Base-by-base conservation (phyloP, 78 protist species). In the Acrasis kona region DNA sequence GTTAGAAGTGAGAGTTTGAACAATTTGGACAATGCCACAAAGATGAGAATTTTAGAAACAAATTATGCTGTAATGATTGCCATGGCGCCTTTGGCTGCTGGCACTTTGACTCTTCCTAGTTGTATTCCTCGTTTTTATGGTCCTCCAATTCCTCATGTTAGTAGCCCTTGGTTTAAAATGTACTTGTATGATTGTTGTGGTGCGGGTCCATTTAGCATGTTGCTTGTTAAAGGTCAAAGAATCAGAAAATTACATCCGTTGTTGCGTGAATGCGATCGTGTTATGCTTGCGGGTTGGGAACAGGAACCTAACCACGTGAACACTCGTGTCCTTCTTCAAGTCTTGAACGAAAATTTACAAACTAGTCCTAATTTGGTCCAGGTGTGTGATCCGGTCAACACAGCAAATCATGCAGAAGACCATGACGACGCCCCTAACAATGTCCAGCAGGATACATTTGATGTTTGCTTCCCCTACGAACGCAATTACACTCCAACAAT, bases 41-140 rank as follows among this genome's bases (percentile, higher is more conserved):
- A 39, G 41, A 34, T 5, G 50, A 82, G 84, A 7, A 34, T 91
- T 2, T 78, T 94, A 34, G 39, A 30, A 8, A 61, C 66, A 39
- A 90, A 88, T 79, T 94, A 94, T 76, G 67, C 73, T 1, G 5
- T 85, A 3, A 41, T 93, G 10, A 39, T 94, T 27, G 69, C 93
- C 34, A 89, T 89, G 91, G 90, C 95, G 1, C 98, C 98, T 1
- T 37, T 86, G 19, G 3, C 82, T 0, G 39, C 36, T 6, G 88
- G 81, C 36, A 39, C 28, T n/a, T 10, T 0, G 2, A 5, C 65
- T 34, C 12, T 0, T 65, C 50, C 80, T 2, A 5, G 64, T 6
- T 10, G 64, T 7, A 32, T 5, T 29, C 82, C 80, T 1, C 10
- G 34, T 4, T 89, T 89, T 72, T 79, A 79, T 36, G 94, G 94